phyloP scores from a whole-genome alignment of 768 basidiomycete species.

The Suillus weaverae region DNA sequence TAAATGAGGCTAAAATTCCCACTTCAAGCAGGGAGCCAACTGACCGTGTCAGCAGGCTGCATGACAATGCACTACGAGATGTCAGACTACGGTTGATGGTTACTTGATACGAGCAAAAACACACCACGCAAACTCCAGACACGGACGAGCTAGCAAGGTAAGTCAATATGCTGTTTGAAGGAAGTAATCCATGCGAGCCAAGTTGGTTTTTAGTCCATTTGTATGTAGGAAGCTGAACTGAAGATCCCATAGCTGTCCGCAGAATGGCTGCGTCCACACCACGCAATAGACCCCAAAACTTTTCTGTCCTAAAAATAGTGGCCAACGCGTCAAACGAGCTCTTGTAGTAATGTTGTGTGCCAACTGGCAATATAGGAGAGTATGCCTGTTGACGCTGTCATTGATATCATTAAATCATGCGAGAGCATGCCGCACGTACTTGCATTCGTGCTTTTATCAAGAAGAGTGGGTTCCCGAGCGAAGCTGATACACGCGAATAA shows the following conservation, averaged over 20 bases:
- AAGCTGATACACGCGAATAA: conserved; percentile 41
- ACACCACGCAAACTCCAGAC: conserved; percentile 89
- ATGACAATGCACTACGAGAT: conserved; percentile 72
- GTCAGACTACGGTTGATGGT: background rate
- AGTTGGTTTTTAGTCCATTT: conserved; percentile 88
- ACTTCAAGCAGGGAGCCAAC: conserved; percentile 24
- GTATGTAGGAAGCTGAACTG: conserved; percentile 94
- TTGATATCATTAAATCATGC: conserved; percentile 2
- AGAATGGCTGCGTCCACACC: conserved; percentile 94
- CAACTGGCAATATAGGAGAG: conserved; percentile 92
- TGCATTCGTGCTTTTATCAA: conserved; percentile 98
- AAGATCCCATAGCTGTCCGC: conserved; percentile 93
- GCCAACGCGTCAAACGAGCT: conserved; percentile 77
- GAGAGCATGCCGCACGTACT: conserved; percentile 36
- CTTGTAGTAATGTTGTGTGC: conserved; percentile 91
- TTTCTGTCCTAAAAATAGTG: conserved; percentile 78
- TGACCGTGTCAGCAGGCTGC: conserved; percentile 91
- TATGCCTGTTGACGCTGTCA: conserved; percentile 62
- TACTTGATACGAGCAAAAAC: conserved; percentile 30
- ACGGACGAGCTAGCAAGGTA: conserved; percentile 86
- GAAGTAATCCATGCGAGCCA: conserved; percentile 63
- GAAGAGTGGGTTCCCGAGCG: conserved; percentile 87
- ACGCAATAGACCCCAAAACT: conserved; percentile 76
- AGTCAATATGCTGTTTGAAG: conserved; percentile 79
- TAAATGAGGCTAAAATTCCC: conserved; percentile 7